phyloP scores from a whole-genome alignment of 2,329 filamentous ascomycete species.

The Fusarium decemcellulare region DNA sequence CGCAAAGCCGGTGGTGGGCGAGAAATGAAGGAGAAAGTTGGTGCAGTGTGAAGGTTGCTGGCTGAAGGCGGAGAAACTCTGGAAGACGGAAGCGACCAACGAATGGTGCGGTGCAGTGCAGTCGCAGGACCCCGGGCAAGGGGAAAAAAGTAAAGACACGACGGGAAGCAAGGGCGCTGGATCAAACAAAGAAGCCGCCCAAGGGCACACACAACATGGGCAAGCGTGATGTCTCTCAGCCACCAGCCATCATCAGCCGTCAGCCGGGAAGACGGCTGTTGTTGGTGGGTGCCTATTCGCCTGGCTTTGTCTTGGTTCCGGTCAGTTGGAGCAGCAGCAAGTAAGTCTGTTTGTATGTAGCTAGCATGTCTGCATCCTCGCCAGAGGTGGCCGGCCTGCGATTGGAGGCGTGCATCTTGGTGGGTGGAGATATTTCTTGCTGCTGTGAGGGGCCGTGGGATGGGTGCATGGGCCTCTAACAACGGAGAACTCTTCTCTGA shows the following conservation, averaged over 20 bases:
- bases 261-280: slow-evolving; percentile 26
- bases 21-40: not conserved
- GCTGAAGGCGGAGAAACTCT: slow-evolving; percentile 36
- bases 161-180: slow-evolving; percentile 1
- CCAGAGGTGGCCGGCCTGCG: not conserved
- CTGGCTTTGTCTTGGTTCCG: slow-evolving; percentile 2
- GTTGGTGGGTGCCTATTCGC: slow-evolving; percentile 15
- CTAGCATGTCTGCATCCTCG: not conserved
- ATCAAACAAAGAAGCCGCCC: slow-evolving; percentile 19
- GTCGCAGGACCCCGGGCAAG: slow-evolving; percentile 2
- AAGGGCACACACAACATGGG: not conserved
- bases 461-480: not conserved
- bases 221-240: not conserved
- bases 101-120: slow-evolving; percentile 5
- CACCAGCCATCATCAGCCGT: slow-evolving; percentile 17
- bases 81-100: slow-evolving; percentile 11
- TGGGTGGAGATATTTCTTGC: slow-evolving; percentile 10
- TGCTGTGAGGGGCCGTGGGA: not conserved
- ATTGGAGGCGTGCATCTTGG: slow-evolving; percentile 7
- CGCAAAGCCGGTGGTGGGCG: not conserved
- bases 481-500: not conserved
- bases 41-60: slow-evolving; percentile 13
- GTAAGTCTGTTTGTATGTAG: not conserved
- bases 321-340: slow-evolving; percentile 4
- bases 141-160: slow-evolving; percentile 1